phyloP scores from a whole-genome alignment of 208 protist genomes.

The Trichomonas vaginalis region DNA sequence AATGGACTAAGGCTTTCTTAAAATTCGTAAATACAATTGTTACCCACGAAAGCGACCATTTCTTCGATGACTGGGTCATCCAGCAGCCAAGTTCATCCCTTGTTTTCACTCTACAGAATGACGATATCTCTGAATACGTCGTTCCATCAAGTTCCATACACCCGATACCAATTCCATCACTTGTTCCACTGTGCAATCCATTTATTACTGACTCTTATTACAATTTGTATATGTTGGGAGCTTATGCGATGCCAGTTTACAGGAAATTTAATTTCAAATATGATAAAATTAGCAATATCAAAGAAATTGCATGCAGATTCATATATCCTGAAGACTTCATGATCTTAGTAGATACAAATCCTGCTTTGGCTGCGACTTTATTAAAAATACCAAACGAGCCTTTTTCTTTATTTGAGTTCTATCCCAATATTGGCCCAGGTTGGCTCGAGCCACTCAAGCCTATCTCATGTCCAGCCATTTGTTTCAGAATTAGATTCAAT shows the following conservation, averaged over 20 bases:
- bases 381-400: too few relatives aligned
- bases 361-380: too few relatives aligned
- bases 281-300: too few relatives aligned
- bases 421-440: too few relatives aligned
- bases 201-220: neutral
- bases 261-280: neutral
- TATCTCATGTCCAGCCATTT: too few relatives aligned
- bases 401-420: too few relatives aligned
- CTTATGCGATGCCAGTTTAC: neutral
- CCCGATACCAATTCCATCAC: neutral
- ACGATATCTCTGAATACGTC: neutral
- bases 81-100: neutral
- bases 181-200: neutral
- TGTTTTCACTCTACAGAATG: neutral
- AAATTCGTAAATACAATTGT: neutral
- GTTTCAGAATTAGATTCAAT: too few relatives aligned
- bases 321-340: too few relatives aligned
- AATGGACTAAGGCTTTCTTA: neutral
- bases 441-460: too few relatives aligned
- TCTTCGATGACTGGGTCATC: slow-evolving; percentile 9
- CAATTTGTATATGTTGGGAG: neutral
- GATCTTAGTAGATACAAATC: too few relatives aligned
- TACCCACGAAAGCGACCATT: neutral
- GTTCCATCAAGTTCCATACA: neutral
- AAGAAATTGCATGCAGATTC: too few relatives aligned